A percentile compares a stretch with the other conserved stretches of the same genome.
These are phyloP conservation scores for Protea cynaroides DNA, from an alignment of 164 flowering plant genomes.

Conservation along the genomic window DNA sequence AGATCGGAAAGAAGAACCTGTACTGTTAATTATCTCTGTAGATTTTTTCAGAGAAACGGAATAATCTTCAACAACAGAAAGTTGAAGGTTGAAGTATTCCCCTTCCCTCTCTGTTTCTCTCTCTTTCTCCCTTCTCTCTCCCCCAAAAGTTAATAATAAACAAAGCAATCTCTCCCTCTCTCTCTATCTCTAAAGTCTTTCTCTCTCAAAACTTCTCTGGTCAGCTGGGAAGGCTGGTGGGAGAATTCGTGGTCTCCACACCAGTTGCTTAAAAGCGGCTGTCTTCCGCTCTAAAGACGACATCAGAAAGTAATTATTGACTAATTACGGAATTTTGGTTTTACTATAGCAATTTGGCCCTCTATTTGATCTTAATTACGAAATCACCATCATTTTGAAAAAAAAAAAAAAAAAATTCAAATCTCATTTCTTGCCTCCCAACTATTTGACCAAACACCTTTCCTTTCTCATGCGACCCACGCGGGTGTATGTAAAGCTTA, in stretches of 20 bases:
- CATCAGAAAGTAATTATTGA: conserved; percentile 1
- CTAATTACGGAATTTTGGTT: not conserved
- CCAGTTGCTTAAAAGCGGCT: not conserved
- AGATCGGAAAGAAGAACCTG: conserved; percentile 12
- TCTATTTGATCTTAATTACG: not conserved
- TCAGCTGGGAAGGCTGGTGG: not conserved
- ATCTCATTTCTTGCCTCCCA: no score
- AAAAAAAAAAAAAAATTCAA: not conserved
- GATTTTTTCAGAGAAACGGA: not conserved
- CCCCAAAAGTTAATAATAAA: no score
- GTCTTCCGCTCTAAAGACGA: not conserved
- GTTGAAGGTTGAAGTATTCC: conserved; percentile 1
- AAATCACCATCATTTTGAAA: not conserved
- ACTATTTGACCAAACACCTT: no score
- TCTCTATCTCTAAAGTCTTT: conserved; percentile 7
- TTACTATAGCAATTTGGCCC: not conserved
- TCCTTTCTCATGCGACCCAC: no score
- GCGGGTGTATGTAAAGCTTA: no score
- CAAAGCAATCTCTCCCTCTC: not conserved
- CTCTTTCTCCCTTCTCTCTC: conserved; percentile 11
- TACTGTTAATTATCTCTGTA: not conserved
- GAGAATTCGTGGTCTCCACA: conserved; percentile 19
- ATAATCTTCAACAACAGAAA: not conserved
- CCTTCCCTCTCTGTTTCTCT: not conserved
- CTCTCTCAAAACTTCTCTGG: not conserved